Conservation (phyloP, 495 filamentous ascomycete genomes). For the Podospora didyma region DNA sequence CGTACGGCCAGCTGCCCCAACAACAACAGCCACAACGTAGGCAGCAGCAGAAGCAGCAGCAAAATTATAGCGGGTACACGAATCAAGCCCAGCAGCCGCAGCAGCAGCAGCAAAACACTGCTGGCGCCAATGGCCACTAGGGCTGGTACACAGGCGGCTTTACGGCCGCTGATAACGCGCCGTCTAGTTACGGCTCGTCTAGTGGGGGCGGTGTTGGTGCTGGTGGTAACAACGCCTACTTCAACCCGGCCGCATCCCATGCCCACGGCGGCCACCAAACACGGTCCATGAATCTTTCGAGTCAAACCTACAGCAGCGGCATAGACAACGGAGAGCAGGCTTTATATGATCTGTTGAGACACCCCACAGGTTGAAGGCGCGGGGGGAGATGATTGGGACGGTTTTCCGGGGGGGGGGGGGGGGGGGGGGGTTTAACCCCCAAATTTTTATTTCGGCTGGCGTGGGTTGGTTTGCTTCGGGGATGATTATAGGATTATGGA, state of each 20-base stretch:
- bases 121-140: constrained; percentile 7
- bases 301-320: constrained; percentile 25
- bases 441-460: too few species aligned
- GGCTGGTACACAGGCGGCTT: constrained; percentile 1
- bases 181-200: constrained; percentile 18
- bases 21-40: constrained; percentile 19
- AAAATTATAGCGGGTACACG: constrained; percentile 12
- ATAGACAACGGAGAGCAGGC: constrained; percentile 22
- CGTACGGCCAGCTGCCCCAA: constrained; percentile 17
- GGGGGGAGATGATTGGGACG: not conserved
- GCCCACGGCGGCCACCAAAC: constrained; percentile 1
- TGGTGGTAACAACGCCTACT: constrained; percentile 11
- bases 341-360: constrained; percentile 22
- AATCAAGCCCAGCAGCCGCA: constrained; percentile 17
- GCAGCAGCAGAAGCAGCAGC: constrained; percentile 16
- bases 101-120: constrained; percentile 3
- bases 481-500: too few species aligned
- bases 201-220: not conserved
- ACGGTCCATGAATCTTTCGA: constrained; percentile 27
- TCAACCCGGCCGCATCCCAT: constrained; percentile 6
- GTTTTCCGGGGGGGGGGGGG: too few species aligned
- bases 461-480: too few species aligned
- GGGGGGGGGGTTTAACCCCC: too few species aligned
- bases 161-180: not conserved
- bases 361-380: constrained; percentile 2